Conservation (phyloP, 768 basidiomycete species). For the Heimioporus sp. region DNA sequence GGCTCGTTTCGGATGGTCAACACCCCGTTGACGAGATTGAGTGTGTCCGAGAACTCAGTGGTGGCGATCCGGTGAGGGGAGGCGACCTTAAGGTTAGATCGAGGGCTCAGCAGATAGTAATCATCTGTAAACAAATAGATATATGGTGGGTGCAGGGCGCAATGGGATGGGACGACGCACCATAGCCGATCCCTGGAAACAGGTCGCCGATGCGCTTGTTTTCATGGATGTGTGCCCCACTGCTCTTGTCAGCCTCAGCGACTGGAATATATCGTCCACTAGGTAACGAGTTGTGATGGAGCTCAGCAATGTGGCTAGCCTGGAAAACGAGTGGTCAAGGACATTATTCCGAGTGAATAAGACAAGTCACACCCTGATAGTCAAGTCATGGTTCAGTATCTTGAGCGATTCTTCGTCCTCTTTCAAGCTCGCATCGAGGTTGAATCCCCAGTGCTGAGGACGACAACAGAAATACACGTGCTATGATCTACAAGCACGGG, state of each 20-base stretch:
- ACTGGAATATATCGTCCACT: conserved; percentile 51
- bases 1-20: conserved; percentile 35
- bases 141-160: too few relatives aligned
- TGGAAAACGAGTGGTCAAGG: conserved; percentile 15
- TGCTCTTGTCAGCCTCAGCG: conserved; percentile 37
- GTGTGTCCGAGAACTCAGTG: conserved; percentile 37
- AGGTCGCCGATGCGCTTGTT: conserved; percentile 54
- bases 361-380: conserved; percentile 32
- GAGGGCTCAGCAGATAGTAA: conserved; percentile 55
- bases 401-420: conserved; percentile 40
- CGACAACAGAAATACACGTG: not conserved
- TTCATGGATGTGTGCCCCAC: conserved; percentile 43
- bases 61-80: conserved; percentile 50
- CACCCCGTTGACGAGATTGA: conserved; percentile 44
- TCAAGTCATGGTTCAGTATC: conserved; percentile 49
- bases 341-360: not conserved
- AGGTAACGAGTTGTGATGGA: conserved; percentile 48
- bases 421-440: conserved; percentile 66
- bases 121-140: conserved; percentile 43
- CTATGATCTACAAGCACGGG: not conserved
- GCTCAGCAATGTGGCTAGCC: conserved; percentile 55
- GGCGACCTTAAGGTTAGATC: conserved; percentile 28
- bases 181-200: conserved; percentile 61
- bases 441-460: conserved; percentile 77
- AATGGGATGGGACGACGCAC: conserved; percentile 28